Base-by-base conservation (phyloP, 2,329 filamentous ascomycete species). In the Colletotrichum sp. region DNA sequence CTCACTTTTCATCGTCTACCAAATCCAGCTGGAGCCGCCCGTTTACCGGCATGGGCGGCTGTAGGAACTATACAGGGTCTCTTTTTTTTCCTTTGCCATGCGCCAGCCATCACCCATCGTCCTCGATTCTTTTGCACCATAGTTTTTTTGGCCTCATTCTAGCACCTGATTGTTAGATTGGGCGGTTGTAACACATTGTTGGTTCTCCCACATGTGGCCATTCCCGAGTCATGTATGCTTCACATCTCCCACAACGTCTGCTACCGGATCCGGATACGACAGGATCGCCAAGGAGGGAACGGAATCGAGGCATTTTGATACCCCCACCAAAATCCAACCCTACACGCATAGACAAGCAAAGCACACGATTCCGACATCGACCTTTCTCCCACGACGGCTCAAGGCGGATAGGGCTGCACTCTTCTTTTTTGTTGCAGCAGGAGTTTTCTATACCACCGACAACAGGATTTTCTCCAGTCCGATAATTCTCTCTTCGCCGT, bases 231-330 rank as follows among this genome's bases (percentile, higher is more conserved):
- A 76, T 78, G 77, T 73, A 73, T 72, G 76, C 76, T 76, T 77
- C 75, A 75, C 60, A 71, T 76, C 68, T 76, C 71, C 69, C 66
- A 44, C 72, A 76, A 78, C 69, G 71, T 71, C 75, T 72, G 69
- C 69, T 39, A 67, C 75, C 34, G 69, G 67, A 68, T 69, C 75
- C 65, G 60, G 69, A 70, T 66, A 77, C 65, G 60, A 72, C 34
- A 77, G 71, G 75, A 72, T 67, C 60, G 77, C 69, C 69, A 68
- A 72, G 64, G 71, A 77, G 75, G 76, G 59, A 75, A 75, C 36
- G 72, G 75, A 74, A 77, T 75, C 69, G 77, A 77, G 77, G 65
- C 71, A 73, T 76, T 72, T 77, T 77, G 75, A 77, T 77, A 77
- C 77, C 77, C 73, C 75, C 75, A 76, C 60, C 75, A 63, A 76